phyloP scores from a whole-genome alignment of 371 early-diverging fungal species.

The Encephalitozoon cuniculi region DNA sequence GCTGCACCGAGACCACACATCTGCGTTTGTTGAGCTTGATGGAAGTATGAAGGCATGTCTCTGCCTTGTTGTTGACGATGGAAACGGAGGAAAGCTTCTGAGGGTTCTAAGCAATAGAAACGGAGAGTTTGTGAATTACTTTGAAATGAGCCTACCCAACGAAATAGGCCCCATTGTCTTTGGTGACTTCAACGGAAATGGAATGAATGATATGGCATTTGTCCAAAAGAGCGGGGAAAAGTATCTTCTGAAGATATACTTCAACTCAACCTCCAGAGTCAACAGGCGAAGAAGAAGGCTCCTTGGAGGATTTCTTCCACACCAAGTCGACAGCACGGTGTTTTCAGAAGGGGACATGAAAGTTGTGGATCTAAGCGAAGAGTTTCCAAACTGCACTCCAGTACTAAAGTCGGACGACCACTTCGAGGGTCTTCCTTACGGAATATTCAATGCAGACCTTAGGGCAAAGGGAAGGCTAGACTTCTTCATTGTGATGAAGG shows the following conservation, averaged over 20 bases:
- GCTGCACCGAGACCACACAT: slow-evolving; percentile 41
- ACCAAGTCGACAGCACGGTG: background rate
- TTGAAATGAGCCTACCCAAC: slow-evolving; percentile 6
- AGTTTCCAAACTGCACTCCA: background rate
- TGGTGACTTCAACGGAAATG: slow-evolving; percentile 47
- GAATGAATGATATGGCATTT: slow-evolving; percentile 41
- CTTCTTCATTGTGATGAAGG: slow-evolving; percentile 14
- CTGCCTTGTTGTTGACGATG: slow-evolving; percentile 21
- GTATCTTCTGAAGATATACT: slow-evolving; percentile 20
- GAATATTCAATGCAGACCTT: slow-evolving; percentile 32
- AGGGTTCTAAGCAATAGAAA: slow-evolving; percentile 31
- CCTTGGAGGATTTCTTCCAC: background rate
- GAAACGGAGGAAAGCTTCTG: slow-evolving; percentile 18
- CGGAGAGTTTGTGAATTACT: background rate
- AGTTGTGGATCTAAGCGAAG: background rate
- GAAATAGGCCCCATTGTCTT: slow-evolving; percentile 48
- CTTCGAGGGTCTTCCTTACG: slow-evolving; percentile 4
- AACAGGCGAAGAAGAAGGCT: background rate
- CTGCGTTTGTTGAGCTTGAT: slow-evolving; percentile 51
- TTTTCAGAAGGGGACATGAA: background rate
- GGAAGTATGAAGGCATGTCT: slow-evolving; percentile 47
- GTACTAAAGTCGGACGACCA: slow-evolving; percentile 4
- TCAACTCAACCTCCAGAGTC: slow-evolving; percentile 10
- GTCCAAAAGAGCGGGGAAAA: slow-evolving; percentile 12
- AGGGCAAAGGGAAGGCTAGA: slow-evolving; percentile 14